Conservation (phyloP, 805 yeast genomes). For the Kluyveromyces wickerhamii region DNA sequence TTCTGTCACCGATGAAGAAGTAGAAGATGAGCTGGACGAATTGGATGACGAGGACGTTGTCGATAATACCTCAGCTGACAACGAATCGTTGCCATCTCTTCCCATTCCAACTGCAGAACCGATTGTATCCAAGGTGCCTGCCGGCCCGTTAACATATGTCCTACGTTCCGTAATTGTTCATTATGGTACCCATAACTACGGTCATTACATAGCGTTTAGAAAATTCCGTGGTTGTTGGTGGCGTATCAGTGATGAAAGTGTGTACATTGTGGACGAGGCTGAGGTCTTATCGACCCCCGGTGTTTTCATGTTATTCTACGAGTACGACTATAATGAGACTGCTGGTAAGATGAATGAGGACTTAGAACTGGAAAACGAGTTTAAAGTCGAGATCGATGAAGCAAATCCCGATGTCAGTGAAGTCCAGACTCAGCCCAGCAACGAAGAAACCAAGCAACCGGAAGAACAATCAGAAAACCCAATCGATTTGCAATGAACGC, state of each 20-base stretch:
- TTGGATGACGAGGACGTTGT: slow-evolving; percentile 13
- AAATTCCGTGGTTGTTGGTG: slow-evolving; percentile 84
- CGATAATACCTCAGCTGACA: slow-evolving; percentile 8
- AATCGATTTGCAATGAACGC: too few relatives aligned
- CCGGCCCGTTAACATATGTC: slow-evolving; percentile 50
- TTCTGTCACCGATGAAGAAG: slow-evolving; percentile 6
- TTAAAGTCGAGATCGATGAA: slow-evolving; percentile 11
- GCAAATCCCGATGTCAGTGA: too few relatives aligned
- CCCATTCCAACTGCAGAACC: slow-evolving; percentile 4
- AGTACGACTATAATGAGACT: slow-evolving; percentile 37
- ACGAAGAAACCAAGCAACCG: too few relatives aligned
- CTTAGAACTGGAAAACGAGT: slow-evolving; percentile 17
- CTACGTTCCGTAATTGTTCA: slow-evolving; percentile 85
- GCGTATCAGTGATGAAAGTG: slow-evolving; percentile 88
- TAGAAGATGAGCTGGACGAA: slow-evolving; percentile 9
- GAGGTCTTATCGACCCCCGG: slow-evolving; percentile 82
- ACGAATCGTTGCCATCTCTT: neutral
- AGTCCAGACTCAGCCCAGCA: too few relatives aligned
- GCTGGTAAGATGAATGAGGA: slow-evolving; percentile 26
- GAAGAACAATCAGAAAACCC: too few relatives aligned
- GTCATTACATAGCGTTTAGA: slow-evolving; percentile 91
- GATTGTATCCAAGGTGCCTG: slow-evolving; percentile 21
- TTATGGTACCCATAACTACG: slow-evolving; percentile 93
- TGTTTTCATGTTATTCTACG: slow-evolving; percentile 89
- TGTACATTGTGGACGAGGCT: slow-evolving; percentile 66